Conservation (phyloP, 2,329 filamentous ascomycete species). For the Colletotrichum shisoi region DNA sequence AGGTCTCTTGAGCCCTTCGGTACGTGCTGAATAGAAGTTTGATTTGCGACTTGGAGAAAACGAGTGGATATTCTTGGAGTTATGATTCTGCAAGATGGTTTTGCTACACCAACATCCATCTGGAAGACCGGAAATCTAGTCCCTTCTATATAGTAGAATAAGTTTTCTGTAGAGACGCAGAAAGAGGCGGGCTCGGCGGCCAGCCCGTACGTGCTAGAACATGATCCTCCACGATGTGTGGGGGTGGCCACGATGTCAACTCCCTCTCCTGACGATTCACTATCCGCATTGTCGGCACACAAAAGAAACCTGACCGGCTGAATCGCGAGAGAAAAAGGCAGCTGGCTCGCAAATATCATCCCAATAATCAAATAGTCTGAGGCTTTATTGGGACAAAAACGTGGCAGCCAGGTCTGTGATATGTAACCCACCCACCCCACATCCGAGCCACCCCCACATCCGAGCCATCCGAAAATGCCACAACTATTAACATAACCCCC, state of each 20-base stretch:
- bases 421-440: too few relatives aligned
- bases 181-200: neutral
- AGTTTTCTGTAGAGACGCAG: accelerated
- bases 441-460: too few relatives aligned
- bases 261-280: constrained; percentile 15
- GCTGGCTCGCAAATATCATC: constrained; percentile 20
- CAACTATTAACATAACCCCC: too few relatives aligned
- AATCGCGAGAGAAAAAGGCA: neutral
- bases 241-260: constrained; percentile 6
- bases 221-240: constrained; percentile 12
- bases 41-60: neutral
- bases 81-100: too few relatives aligned
- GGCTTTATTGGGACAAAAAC: constrained; percentile 38
- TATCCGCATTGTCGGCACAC: constrained; percentile 9
- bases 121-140: neutral
- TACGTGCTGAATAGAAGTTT: too few relatives aligned
- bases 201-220: neutral
- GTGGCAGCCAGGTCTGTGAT: constrained; percentile 36
- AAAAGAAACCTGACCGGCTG: neutral
- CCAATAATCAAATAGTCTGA: constrained; percentile 35
- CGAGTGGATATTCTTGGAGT: neutral
- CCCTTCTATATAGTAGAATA: constrained; percentile 3
- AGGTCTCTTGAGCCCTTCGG: neutral
- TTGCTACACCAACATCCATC: too few relatives aligned
- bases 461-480: too few relatives aligned